A percentile compares a stretch with the other conserved stretches of the same genome.
These are phyloP conservation scores for Sugiyamaella lignohabitans DNA, from an alignment of 805 yeast species.

Conservation along the genomic window DNA sequence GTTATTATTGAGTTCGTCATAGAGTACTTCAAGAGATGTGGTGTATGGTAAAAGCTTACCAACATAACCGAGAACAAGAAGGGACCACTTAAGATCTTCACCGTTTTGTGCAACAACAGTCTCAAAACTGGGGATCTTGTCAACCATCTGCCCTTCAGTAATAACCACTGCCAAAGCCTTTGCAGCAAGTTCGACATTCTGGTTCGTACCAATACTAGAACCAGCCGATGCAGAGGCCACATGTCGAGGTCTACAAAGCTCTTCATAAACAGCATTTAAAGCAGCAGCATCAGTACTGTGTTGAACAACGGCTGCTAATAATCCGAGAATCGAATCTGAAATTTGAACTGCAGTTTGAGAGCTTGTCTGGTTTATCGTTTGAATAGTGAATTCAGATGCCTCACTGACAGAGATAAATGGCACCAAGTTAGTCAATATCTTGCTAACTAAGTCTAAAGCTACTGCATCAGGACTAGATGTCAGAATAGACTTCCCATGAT, in stretches of 20 bases:
- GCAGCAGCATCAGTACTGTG: not conserved
- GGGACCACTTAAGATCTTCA: conserved; percentile 30
- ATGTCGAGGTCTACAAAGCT: not conserved
- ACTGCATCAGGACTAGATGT: not conserved
- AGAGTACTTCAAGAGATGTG: conserved; percentile 33
- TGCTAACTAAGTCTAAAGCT: not conserved
- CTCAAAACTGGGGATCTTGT: not conserved
- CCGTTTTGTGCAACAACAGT: conserved; percentile 4
- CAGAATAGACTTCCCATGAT: not conserved
- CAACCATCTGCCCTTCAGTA: not conserved
- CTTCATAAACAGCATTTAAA: not conserved
- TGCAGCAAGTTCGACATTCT: conserved; percentile 2
- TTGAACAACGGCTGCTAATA: conserved; percentile 2
- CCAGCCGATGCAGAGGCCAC: not conserved
- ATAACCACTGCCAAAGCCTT: conserved; percentile 13
- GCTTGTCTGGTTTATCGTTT: not conserved
- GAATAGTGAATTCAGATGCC: not conserved
- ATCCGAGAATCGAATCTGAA: not conserved
- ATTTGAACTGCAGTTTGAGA: not conserved
- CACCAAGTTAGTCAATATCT: not conserved
- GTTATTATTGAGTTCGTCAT: conserved; percentile 33
- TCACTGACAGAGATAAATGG: not conserved
- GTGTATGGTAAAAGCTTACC: conserved; percentile 28
- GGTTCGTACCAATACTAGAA: not conserved
- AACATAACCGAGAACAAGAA: conserved; percentile 45